Evolutionary conservation across 306 rosid genomes (phyloP), one percentile per base, ranked within the genome.

Genomic region (Sesbania bispinosa): DNA sequence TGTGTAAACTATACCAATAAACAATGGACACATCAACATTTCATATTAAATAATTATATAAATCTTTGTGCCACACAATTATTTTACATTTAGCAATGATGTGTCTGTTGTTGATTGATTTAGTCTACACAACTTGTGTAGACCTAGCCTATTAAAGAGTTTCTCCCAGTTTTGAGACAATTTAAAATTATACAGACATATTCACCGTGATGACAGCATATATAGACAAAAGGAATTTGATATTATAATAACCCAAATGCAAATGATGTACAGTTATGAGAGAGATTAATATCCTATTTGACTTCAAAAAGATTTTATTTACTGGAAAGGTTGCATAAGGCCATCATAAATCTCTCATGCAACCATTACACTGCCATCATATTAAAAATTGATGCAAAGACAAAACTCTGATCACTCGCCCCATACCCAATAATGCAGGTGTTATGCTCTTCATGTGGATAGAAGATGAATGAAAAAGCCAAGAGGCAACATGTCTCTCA

Each of bases 141-240:
- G 42, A 36, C 42, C 11, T 36, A 10, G n/a, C 13, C 42, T 9
- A 36, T 10, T 7, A 9, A 2, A 23, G 21, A 62, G 13, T 62
- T 62, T 62, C 43, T 39, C 50, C 59, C 63, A 53, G 10, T 51
- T 57, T 32, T 62, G 33, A 46, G 60, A 51, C 52, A 79, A 58
- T n/a, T n/a, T n/a, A 24, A 60, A 20, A 57, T n/a, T 23, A 33
- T 29, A 6, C 24, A n/a, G n/a, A n/a, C n/a, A n/a, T n/a, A n/a
- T n/a, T n/a, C n/a, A n/a, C n/a, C 2, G 2, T 4, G 62, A 71
- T 45, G 60, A 36, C 26, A 66, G 45, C 21, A 69, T 23, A 50
- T 33, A 53, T n/a, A 39, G 45, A 61, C 38, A 41, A 24, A 67
- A 46, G 14, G 5, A 46, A 50, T 38, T 69, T 59, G 19, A 3